Percentiles rank a stretch among this genome's conserved stretches.
phyloP scores from a whole-genome alignment of 768 basidiomycete genomes.

The Phylloporus sp. region DNA sequence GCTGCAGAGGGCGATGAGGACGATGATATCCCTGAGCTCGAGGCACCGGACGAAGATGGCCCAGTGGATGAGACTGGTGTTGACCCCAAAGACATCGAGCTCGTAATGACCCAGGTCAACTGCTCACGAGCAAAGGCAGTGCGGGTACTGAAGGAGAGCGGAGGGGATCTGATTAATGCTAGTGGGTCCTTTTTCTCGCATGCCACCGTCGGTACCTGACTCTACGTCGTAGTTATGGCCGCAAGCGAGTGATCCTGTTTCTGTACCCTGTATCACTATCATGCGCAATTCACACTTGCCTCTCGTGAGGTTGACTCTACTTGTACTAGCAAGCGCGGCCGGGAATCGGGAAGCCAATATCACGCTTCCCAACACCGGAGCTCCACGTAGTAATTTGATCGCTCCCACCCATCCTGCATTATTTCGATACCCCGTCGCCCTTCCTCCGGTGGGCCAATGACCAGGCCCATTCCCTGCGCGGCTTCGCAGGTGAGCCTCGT shows the following conservation, averaged over 20 bases:
- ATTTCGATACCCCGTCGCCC: slow-evolving; percentile 53
- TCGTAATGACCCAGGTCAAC: slow-evolving; percentile 85
- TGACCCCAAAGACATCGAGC: slow-evolving; percentile 91
- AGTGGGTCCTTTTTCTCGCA: slow-evolving; percentile 54
- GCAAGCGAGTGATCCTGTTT: slow-evolving; percentile 69
- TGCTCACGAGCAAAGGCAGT: slow-evolving; percentile 92
- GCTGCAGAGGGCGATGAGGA: slow-evolving; percentile 55
- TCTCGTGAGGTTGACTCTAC: neutral
- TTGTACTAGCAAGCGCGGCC: slow-evolving; percentile 2
- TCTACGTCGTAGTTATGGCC: slow-evolving; percentile 68
- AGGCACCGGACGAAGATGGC: slow-evolving; percentile 76
- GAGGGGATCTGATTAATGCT: slow-evolving; percentile 94
- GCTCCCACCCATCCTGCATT: slow-evolving; percentile 75
- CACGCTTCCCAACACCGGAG: slow-evolving; percentile 53
- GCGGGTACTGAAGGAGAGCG: slow-evolving; percentile 82
- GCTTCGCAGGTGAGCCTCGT: slow-evolving; percentile 55
- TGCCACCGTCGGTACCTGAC: slow-evolving; percentile 7
- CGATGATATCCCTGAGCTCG: slow-evolving; percentile 80
- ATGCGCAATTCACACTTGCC: slow-evolving; percentile 20
- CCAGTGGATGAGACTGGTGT: slow-evolving; percentile 82
- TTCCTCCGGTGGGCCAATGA: slow-evolving; percentile 38
- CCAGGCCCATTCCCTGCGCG: slow-evolving; percentile 50
- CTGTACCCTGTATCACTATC: slow-evolving; percentile 31
- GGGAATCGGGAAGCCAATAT: slow-evolving; percentile 12
- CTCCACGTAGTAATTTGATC: slow-evolving; percentile 86